Conservation (phyloP, 768 basidiomycete species). For the Hysterangium stoloniferum region DNA sequence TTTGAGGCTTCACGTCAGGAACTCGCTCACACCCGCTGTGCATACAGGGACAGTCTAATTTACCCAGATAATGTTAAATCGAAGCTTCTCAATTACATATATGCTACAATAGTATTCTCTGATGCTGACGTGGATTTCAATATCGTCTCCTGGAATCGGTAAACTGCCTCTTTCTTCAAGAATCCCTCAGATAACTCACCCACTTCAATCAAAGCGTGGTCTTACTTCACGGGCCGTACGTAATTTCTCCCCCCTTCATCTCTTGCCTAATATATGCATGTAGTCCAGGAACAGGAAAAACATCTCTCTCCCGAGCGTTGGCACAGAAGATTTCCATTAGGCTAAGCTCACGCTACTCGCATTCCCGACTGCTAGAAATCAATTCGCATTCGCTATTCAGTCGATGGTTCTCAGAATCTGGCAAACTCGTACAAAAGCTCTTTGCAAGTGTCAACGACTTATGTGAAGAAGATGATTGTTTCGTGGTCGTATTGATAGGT, state of each 20-base stretch:
- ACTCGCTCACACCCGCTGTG: not conserved
- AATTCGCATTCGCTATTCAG: slow-evolving; percentile 98
- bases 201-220: slow-evolving; percentile 46
- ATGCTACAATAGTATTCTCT: slow-evolving; percentile 88
- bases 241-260: not conserved
- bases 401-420: slow-evolving; percentile 98
- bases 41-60: slow-evolving; percentile 57
- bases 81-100: slow-evolving; percentile 86
- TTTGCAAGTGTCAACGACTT: slow-evolving; percentile 86
- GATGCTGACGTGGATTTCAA: slow-evolving; percentile 86
- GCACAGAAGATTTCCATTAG: slow-evolving; percentile 94
- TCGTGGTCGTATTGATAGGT: slow-evolving; percentile 95
- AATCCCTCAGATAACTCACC: not conserved
- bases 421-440: slow-evolving; percentile 91
- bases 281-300: slow-evolving; percentile 90
- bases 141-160: slow-evolving; percentile 88
- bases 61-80: slow-evolving; percentile 80
- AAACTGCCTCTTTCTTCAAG: slow-evolving; percentile 15
- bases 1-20: not conserved
- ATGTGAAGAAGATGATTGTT: slow-evolving; percentile 84
- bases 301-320: slow-evolving; percentile 86
- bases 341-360: slow-evolving; percentile 63
- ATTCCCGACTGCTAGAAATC: slow-evolving; percentile 88
- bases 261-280: not conserved
- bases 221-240: slow-evolving; percentile 77